Base-by-base conservation (phyloP, 805 yeast genomes). In the Wickerhamiella brachini region DNA sequence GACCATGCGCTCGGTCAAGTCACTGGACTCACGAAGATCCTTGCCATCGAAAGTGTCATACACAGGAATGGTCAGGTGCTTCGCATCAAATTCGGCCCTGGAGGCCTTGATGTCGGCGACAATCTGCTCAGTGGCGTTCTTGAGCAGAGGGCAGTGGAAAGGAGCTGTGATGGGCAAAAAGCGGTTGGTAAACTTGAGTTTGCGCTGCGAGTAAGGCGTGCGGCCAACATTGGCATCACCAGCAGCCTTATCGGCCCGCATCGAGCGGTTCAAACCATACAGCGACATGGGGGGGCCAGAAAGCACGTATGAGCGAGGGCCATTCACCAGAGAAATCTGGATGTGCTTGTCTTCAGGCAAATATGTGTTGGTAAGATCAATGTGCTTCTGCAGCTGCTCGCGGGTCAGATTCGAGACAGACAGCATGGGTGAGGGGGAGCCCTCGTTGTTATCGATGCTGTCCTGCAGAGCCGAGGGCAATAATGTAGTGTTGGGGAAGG, bases 201-300 rank as follows among this genome's bases (percentile, higher is more conserved):
- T 93, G 74, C 99, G 81, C 76, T 93, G 90, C 60, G 90, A 81
- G 73, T 72, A 76, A 52, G 99, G 99, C 54, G 93, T 78, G 73
- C 97, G 81, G 52, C 95, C 81, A 76, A 93, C 98, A 65, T 90
- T 95, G 61, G 86, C 76, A 61, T 86, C 77, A 51, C 97, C 97
- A 48, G 97, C 97, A 4, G 41, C 41, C 72, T 93, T 93, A 53
- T 87, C 87, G 71, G 86, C 85, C 75, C 98, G 82, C 68, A 93
- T 76, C 54, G 90, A 78, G 64, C 93, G 76, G 71, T 89, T 89
- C 62, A 93, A 78, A 75, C 99, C 99, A 62, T 90, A 93, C 55
- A 93, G 74, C 2, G 97, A 88, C 76, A 89, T 95, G 52, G 99
- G 97, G 47, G 97, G 98, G 68, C 99, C 99, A 21, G 95, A 79